Evolutionary conservation across 345 rosid genomes (phyloP), one percentile per base, ranked within the genome.

Genomic region (Salix brachista): DNA sequence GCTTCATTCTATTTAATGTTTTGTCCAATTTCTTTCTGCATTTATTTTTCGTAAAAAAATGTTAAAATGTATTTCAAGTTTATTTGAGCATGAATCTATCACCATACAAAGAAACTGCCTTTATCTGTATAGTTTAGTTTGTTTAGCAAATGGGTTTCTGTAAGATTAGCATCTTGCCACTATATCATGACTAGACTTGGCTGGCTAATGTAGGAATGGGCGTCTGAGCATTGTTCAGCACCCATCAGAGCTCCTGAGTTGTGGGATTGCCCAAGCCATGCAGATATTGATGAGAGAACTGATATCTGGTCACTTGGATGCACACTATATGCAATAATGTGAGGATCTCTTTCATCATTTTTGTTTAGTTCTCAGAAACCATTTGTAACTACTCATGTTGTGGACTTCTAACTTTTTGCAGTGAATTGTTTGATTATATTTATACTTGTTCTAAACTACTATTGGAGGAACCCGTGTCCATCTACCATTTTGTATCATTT

Each of bases 241-340:
- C 98, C 98, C 61, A 88, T 89, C 81, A 91, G 98, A 85, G 98
- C 99, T 77, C 99, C 99, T 23, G 99, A 94, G 84, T 88, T 96
- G 72, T 96, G 98, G 98, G 98, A 96, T 80, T 92, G 99, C 86
- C 97, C 97, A 41, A 96, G 99, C 76, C 92, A 96, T 77, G 90
- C 86, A 19, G 93, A 92, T 85, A 91, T 96, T 75, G 99, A 96
- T 78, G 99, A 94, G 88, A 91, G 98, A 86, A 94, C 95, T 30
- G 99, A 96, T 80, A 88, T 96, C 32, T 96, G 99, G 99, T 96
- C 99, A 4, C 85, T 96, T 71, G 99, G 98, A 81, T 94, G 99
- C 92, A 96, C 99, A 41, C 77, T 96, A 79, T 96, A 94, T 75
- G 98, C 97, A 74, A 90, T 94, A 86, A 94, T 96, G 98, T 96